Conservation (phyloP, 257 asterid genomes). For the Plantago elongata region DNA sequence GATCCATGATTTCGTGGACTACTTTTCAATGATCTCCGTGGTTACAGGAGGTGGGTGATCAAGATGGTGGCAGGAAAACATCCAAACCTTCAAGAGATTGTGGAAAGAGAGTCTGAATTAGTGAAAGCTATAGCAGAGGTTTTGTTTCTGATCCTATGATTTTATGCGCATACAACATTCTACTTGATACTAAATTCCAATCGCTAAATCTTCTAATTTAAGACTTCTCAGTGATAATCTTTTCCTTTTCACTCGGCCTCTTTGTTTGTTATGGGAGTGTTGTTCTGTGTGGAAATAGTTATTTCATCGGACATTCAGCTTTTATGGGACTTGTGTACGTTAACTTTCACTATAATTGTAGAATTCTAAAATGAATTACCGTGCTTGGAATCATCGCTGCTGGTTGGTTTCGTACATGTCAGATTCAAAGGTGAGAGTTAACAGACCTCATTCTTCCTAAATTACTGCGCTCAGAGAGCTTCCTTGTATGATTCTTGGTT, state of each 20-base stretch:
- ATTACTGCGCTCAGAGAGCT: no score
- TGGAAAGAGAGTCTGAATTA: slow-evolving; percentile 68
- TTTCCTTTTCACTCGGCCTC: background rate
- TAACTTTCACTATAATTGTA: slow-evolving; percentile 31
- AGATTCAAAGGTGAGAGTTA: slow-evolving; percentile 51
- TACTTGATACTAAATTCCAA: slow-evolving; percentile 5
- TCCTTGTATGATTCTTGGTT: no score
- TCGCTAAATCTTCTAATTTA: slow-evolving; percentile 15
- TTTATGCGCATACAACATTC: slow-evolving; percentile 19
- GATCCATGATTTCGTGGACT: slow-evolving; percentile 5
- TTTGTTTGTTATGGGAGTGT: no score
- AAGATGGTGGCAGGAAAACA: slow-evolving; percentile 67
- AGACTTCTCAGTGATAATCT: slow-evolving; percentile 7
- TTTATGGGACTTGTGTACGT: no score
- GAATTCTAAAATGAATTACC: slow-evolving; percentile 93
- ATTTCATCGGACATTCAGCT: no score
- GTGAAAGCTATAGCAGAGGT: slow-evolving; percentile 87
- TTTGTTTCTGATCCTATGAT: slow-evolving; percentile 27
- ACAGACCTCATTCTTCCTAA: no score
- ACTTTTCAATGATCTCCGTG: slow-evolving; percentile 25
- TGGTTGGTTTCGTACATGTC: slow-evolving; percentile 93
- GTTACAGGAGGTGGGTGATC: slow-evolving; percentile 93
- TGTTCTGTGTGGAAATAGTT: no score
- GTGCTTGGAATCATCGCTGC: slow-evolving; percentile 96
- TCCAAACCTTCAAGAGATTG: slow-evolving; percentile 57